Evolutionary conservation across 768 basidiomycete species (phyloP).

Genomic region (Russula brevipes): DNA sequence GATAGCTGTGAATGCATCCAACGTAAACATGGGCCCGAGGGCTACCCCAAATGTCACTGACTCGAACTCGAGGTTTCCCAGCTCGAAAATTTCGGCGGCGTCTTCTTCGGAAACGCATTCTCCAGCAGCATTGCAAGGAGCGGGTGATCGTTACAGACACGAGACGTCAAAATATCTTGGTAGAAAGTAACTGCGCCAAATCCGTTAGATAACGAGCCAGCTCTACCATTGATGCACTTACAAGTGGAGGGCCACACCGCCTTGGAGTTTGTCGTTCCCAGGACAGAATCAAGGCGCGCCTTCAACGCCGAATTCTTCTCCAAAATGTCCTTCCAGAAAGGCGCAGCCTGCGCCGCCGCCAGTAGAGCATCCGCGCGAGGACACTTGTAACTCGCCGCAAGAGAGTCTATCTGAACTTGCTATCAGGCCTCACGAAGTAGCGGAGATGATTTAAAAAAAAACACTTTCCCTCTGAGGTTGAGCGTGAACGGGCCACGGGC

Average conservation of each 20-base stretch:
- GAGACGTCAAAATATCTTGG: conserved; percentile 45
- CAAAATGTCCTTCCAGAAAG: conserved; percentile 44
- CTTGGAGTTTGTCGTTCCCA: conserved; percentile 37
- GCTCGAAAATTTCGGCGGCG: conserved; percentile 31
- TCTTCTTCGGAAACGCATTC: conserved; percentile 40
- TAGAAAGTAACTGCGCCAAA: conserved; percentile 39
- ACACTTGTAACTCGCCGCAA: conserved; percentile 41
- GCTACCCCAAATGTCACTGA: conserved; percentile 18
- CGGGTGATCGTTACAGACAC: conserved; percentile 41
- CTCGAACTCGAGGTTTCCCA: conserved; percentile 38
- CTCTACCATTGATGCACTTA: conserved; percentile 28
- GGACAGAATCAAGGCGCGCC: conserved; percentile 33
- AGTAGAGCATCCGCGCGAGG: conserved; percentile 38
- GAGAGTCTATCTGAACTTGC: conserved; percentile 39
- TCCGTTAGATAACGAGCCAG: background rate
- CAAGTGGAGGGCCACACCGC: conserved; percentile 43
- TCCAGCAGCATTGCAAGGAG: conserved; percentile 41
- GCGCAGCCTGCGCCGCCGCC: conserved; percentile 38
- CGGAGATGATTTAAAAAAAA: background rate
- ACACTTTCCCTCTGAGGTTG: conserved; percentile 38
- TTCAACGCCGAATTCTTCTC: conserved; percentile 35
- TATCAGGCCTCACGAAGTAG: background rate
- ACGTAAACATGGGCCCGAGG: background rate
- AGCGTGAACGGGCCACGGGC: conserved; percentile 36
- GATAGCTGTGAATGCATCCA: conserved; percentile 34